Base-by-base conservation (phyloP, 2,329 filamentous ascomycete genomes). In the Trichoderma breve region DNA sequence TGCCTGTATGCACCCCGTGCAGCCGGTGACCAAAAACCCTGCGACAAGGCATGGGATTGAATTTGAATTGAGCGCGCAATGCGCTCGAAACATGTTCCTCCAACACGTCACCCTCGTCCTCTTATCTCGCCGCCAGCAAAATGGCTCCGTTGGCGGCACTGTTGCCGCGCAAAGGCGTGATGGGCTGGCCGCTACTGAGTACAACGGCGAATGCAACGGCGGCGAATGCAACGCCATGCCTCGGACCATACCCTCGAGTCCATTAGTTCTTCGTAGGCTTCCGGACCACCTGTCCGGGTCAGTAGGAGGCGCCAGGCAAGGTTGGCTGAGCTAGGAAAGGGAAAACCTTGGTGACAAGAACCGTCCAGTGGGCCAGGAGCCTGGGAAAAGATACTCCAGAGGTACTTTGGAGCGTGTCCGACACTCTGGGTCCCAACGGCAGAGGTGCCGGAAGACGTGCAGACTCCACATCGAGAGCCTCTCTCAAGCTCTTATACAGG, bases 401-500 rank as follows among this genome's bases (percentile, higher is more conserved):
- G 36, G 68, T 53, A 51, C 32, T n/a, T 61, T 21, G 26, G 28
- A 68, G 70, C 32, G 58, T 68, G 62, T 7, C 53, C 36, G n/a
- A 60, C 28, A 34, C 30, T 60, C 55, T 60, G 55, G 55, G 18
- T n/a, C 55, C 55, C 55, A 32, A 32, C n/a, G 28, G 18, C 28
- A 58, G 55, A 60, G 55, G 55, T 60, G 55, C 55, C 55, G 55
- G 55, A 34, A 60, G 55, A 60, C 28, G 55, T 60, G 30, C 55
- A 30, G 55, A 60, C 55, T 60, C 51, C 70, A 60, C 55, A 60
- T n/a, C 74, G 71, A 71, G 58, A 70, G 67, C 14, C 15, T 26
- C 53, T 57, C 55, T 39, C 39, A 32, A 57, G 65, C 47, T 30
- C 30, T 43, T 6, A n/a, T 55, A 15, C 30, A 30, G 62, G 62